These are phyloP conservation scores for Acacia crassicarpa DNA, from an alignment of 306 rosid genomes.

Conservation along the genomic window DNA sequence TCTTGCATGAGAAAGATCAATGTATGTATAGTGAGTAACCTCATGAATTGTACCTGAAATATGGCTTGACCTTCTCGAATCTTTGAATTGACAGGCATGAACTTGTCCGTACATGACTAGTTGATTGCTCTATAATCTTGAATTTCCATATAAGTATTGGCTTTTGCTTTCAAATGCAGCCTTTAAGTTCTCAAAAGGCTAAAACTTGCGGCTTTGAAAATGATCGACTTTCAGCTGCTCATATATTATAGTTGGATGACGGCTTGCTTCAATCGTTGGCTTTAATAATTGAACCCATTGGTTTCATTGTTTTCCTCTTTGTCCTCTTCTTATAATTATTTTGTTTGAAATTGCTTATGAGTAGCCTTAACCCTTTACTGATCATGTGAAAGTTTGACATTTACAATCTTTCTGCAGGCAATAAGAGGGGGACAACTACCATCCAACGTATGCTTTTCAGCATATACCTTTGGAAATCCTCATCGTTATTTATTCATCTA, in stretches of 20 bases:
- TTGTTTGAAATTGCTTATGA: not conserved
- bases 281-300: not conserved
- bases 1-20: not conserved
- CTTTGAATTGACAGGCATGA: not conserved
- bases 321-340: not conserved
- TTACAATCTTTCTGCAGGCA: not conserved
- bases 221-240: not conserved
- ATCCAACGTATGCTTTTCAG: not conserved
- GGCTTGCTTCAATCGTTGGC: not conserved
- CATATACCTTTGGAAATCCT: not conserved
- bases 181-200: not conserved
- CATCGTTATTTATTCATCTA: not conserved
- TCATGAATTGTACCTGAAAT: not conserved
- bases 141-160: not conserved
- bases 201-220: not conserved
- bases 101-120: too few relatives aligned
- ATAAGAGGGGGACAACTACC: not conserved
- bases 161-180: not conserved
- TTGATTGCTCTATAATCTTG: not conserved
- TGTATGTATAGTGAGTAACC: not conserved
- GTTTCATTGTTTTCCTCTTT: not conserved
- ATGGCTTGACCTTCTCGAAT: not conserved
- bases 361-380: not conserved
- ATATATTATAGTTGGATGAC: not conserved
- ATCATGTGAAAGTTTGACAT: not conserved